A percentile compares a stretch with the other conserved stretches of the same genome.
phyloP scores from a whole-genome alignment of 768 basidiomycete species.

The Thelephora aurantiotincta region DNA sequence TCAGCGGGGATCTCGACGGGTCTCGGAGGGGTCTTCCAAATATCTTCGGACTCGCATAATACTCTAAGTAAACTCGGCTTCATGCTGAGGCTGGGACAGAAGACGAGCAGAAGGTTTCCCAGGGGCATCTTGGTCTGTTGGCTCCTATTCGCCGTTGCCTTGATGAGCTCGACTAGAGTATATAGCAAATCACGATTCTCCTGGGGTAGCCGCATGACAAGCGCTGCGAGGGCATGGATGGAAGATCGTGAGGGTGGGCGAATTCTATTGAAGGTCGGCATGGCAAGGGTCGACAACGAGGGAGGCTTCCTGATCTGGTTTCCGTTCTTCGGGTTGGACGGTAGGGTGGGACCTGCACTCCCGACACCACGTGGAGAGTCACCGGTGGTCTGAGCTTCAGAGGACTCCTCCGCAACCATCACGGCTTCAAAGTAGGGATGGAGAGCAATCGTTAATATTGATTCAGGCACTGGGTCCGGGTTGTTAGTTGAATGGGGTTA shows the following conservation, averaged over 20 bases:
- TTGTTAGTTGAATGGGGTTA: slow-evolving; percentile 6
- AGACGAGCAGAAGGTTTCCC: slow-evolving; percentile 74
- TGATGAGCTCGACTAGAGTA: slow-evolving; percentile 72
- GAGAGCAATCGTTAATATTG: slow-evolving; percentile 63
- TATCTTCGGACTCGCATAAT: slow-evolving; percentile 53
- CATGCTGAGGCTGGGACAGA: slow-evolving; percentile 80
- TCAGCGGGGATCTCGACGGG: slow-evolving; percentile 4
- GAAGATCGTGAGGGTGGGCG: slow-evolving; percentile 48
- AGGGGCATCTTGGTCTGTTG: slow-evolving; percentile 86
- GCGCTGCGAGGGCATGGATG: slow-evolving; percentile 39
- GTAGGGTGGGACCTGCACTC: background rate
- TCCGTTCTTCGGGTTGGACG: slow-evolving; percentile 4
- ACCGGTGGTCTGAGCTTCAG: slow-evolving; percentile 13
- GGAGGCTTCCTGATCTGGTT: slow-evolving; percentile 53
- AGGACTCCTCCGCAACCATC: slow-evolving; percentile 38
- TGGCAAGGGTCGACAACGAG: slow-evolving; percentile 64
- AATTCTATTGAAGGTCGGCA: slow-evolving; percentile 49
- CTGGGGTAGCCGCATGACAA: slow-evolving; percentile 55
- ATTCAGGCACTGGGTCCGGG: slow-evolving; percentile 60
- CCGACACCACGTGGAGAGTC: slow-evolving; percentile 5
- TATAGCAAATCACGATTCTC: slow-evolving; percentile 78
- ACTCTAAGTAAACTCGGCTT: slow-evolving; percentile 57
- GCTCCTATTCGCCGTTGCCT: slow-evolving; percentile 50
- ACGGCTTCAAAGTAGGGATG: slow-evolving; percentile 70
- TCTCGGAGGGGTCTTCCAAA: slow-evolving; percentile 36